phyloP scores from a whole-genome alignment of 345 rosid genomes.

The Euphorbia lathyris region DNA sequence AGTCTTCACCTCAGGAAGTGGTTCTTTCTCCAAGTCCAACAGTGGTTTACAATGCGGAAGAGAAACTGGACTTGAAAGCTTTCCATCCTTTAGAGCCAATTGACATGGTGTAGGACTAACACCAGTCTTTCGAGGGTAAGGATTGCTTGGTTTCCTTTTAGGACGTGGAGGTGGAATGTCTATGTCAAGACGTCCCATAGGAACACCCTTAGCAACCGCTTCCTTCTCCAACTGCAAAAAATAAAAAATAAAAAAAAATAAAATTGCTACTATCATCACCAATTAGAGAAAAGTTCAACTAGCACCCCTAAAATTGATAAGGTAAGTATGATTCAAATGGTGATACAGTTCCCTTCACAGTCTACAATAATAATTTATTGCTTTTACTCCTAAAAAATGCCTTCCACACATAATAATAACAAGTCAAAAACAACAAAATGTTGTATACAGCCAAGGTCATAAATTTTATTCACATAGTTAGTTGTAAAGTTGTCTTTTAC shows the following conservation, averaged over 20 bases:
- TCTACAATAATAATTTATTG: background rate
- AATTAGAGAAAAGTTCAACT: background rate
- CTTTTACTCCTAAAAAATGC: background rate
- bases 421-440: background rate
- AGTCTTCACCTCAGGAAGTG: slow-evolving; percentile 52
- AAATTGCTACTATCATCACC: slow-evolving; percentile 6
- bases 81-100: slow-evolving; percentile 47
- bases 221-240: slow-evolving; percentile 87
- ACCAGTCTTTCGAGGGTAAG: slow-evolving; percentile 84
- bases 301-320: background rate
- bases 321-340: background rate
- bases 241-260: slow-evolving; percentile 1
- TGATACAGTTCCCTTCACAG: background rate
- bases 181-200: slow-evolving; percentile 69
- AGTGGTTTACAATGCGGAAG: slow-evolving; percentile 43
- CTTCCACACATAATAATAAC: background rate
- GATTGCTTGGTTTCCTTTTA: slow-evolving; percentile 88
- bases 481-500: background rate
- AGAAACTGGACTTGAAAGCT: slow-evolving; percentile 41
- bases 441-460: background rate
- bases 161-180: slow-evolving; percentile 98
- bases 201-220: slow-evolving; percentile 77
- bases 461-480: background rate
- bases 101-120: slow-evolving; percentile 32
- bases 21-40: slow-evolving; percentile 60